Conservation (phyloP, 768 basidiomycete genomes). For the Suillus paluster region DNA sequence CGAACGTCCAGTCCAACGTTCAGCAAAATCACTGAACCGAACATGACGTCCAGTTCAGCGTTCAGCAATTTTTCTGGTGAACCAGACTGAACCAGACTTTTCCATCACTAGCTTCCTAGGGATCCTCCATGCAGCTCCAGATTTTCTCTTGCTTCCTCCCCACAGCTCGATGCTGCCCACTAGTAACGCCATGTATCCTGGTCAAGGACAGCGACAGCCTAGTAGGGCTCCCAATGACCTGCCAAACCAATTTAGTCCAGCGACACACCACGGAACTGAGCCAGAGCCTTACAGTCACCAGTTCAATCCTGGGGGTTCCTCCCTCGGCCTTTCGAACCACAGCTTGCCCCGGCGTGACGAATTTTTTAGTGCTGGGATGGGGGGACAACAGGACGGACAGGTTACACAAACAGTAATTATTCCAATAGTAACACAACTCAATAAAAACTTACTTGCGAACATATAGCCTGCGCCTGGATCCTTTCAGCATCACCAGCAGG, state of each 20-base stretch:
- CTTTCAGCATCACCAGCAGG: no score
- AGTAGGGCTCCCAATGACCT: not conserved
- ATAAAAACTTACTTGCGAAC: not conserved
- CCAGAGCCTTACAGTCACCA: not conserved
- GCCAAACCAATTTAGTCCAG: not conserved
- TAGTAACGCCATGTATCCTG: not conserved
- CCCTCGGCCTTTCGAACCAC: not conserved
- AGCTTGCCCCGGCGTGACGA: not conserved
- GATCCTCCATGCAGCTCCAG: not conserved
- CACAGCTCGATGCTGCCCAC: not conserved
- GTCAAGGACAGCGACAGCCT: not conserved
- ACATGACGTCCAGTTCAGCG: no score
- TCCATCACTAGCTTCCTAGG: no score
- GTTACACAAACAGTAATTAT: not conserved
- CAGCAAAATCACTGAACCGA: no score
- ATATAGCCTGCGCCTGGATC: not conserved
- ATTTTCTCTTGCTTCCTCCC: slow-evolving; percentile 2
- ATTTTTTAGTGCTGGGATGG: not conserved
- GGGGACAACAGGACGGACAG: not conserved
- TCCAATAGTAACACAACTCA: not conserved
- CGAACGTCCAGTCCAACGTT: no score
- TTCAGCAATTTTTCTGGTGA: no score
- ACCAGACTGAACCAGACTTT: no score
- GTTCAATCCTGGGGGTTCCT: not conserved
- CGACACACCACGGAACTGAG: not conserved